phyloP scores from a whole-genome alignment of 2,329 filamentous ascomycete genomes.

The Trichoderma harzianum region DNA sequence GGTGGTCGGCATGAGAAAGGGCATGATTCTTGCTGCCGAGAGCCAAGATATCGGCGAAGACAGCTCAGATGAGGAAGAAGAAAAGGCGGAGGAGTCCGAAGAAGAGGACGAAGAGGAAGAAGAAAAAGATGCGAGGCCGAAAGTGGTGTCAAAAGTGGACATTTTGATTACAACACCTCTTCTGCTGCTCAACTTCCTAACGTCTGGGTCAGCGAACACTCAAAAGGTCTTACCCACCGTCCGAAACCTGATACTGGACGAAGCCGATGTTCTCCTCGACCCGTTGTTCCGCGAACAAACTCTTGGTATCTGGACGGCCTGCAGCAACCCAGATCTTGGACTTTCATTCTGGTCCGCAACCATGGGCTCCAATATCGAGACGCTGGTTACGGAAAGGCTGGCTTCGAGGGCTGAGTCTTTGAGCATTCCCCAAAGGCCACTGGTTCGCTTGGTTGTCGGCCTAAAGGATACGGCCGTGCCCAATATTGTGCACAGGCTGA shows the following conservation, averaged over 20 bases:
- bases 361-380: constrained; percentile 90
- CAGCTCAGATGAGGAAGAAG: constrained; percentile 38
- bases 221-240: constrained; percentile 61
- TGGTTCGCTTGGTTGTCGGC: constrained; percentile 88
- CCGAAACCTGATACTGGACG: constrained; percentile 76
- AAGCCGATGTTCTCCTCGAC: constrained; percentile 92
- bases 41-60: constrained; percentile 37
- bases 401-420: constrained; percentile 47
- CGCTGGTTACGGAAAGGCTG: constrained; percentile 68
- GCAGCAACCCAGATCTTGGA: constrained; percentile 65
- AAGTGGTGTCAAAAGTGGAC: constrained; percentile 34
- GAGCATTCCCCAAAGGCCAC: constrained; percentile 41
- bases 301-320: constrained; percentile 76
- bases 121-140: constrained; percentile 26
- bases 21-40: constrained; percentile 64
- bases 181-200: constrained; percentile 70
- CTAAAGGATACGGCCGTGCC: constrained; percentile 94
- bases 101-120: constrained; percentile 24
- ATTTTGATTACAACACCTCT: constrained; percentile 47
- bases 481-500: constrained; percentile 83
- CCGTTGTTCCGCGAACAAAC: constrained; percentile 88
- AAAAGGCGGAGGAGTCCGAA: constrained; percentile 36
- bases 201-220: constrained; percentile 41
- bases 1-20: constrained; percentile 79
- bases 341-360: constrained; percentile 93